Base-by-base conservation (phyloP, 106 monocot species). In the Dactylorhiza incarnata region DNA sequence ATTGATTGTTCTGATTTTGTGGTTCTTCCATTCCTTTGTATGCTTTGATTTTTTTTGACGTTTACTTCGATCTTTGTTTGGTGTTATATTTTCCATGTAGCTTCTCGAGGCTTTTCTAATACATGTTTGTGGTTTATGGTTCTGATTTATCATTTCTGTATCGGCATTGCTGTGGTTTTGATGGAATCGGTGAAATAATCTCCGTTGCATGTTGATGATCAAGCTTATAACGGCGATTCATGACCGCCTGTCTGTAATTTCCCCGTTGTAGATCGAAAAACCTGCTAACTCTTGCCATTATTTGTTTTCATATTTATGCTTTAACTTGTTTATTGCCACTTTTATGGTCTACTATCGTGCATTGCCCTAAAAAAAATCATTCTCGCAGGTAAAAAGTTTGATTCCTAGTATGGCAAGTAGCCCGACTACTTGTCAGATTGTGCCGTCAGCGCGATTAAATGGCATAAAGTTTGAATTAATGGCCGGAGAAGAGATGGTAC, bases 381-480 rank as follows among this genome's bases (percentile, higher is more conserved):
- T 72, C 22, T 49, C 12, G 11, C 72, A 72, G 72, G 72, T 3
- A 1, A 49, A 49, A 48, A 49, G 10, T 8, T 49, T 49, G 49
- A 72, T 49, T 48, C 72, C 6, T 72, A 49, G 11, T 44, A 72
- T 72, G 72, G 49, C 72, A 48, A 49, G 49, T 72, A 20, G 7
- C 20, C 23, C 72, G 23, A 44, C 72, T 22, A 24, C 47, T 49
- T 48, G 45, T 72, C 23, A 48, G 23, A 72, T 22, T 22, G 47
- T 49, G 23, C 72, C 72, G 16, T 48, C 72, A 72, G 72, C 17
- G 47, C 72, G 47, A 23, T 72, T 72, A 49, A 72, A 49, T 49
- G 49, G 72, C 49, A 72, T 72, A 49, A 72, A 72, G 72, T 72
- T 72, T 72, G 72, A 49, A 12, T 49, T 72, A 49, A 72, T 72